Evolutionary conservation across 805 yeast species (phyloP).

Genomic region (Deakozyma indianensis): DNA sequence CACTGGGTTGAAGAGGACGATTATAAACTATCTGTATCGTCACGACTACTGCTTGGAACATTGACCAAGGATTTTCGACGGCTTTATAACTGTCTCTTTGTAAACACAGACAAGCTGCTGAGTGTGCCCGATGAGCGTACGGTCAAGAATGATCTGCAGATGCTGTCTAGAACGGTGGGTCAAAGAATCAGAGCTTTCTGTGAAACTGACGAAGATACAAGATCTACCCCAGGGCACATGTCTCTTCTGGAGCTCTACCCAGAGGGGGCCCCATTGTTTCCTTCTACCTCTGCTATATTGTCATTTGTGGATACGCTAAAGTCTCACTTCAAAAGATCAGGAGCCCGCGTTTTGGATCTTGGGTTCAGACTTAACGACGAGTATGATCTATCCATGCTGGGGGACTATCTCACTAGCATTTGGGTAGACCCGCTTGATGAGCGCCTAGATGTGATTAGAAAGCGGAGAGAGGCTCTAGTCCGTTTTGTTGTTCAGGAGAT

Average conservation of each 20-base stretch:
- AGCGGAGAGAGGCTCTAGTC: not conserved
- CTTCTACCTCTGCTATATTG: not conserved
- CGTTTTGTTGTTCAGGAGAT: not conserved
- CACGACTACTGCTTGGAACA: not conserved
- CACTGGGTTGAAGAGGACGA: not conserved
- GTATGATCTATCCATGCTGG: not conserved
- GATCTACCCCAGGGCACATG: not conserved
- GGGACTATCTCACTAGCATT: not conserved
- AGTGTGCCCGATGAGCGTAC: not conserved
- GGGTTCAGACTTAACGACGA: not conserved
- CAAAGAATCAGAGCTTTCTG: not conserved
- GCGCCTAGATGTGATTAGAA: not conserved
- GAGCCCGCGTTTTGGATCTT: not conserved
- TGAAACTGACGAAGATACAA: not conserved
- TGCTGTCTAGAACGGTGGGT: not conserved
- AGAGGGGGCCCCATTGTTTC: not conserved
- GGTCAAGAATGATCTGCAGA: not conserved
- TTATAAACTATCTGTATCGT: not conserved
- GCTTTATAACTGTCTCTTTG: not conserved
- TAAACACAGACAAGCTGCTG: not conserved
- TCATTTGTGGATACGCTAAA: not conserved
- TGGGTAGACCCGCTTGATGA: not conserved
- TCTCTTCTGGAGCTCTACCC: not conserved
- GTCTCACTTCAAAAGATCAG: not conserved
- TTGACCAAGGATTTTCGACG: not conserved